These are phyloP conservation scores for Aurantiochytrium sp. DNA, from an alignment of 108 stramenopile genomes.

Conservation along the genomic window DNA sequence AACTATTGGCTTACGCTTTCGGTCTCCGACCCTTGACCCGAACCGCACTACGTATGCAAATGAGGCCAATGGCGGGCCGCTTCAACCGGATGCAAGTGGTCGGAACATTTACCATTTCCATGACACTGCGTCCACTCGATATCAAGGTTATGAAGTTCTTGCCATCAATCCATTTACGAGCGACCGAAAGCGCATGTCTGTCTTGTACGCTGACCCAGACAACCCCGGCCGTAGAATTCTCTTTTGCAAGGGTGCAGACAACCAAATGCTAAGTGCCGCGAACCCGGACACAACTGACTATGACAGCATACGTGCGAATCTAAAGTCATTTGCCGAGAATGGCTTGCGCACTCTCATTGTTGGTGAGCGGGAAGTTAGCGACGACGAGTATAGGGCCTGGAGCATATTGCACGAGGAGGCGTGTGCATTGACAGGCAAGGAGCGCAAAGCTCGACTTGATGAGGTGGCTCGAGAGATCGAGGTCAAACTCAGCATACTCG, in stretches of 20 bases:
- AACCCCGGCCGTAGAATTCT: background rate
- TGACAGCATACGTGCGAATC: background rate
- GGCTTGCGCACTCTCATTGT: slow-evolving; percentile 89
- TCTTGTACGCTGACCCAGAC: slow-evolving; percentile 9
- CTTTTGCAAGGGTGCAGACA: slow-evolving; percentile 24
- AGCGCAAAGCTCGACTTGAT: slow-evolving; percentile 46
- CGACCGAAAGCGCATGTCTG: slow-evolving; percentile 51
- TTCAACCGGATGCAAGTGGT: background rate
- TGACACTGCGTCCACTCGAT: background rate
- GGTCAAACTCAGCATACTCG: slow-evolving; percentile 70
- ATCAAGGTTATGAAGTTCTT: background rate
- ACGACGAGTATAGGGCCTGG: slow-evolving; percentile 68
- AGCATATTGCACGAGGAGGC: slow-evolving; percentile 60
- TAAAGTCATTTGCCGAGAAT: slow-evolving; percentile 67
- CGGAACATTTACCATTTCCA: background rate
- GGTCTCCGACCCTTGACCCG: background rate
- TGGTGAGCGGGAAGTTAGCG: slow-evolving; percentile 68
- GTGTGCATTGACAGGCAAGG: background rate
- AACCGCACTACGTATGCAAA: background rate
- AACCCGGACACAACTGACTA: background rate
- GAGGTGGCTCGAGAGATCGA: slow-evolving; percentile 69
- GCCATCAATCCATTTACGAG: slow-evolving; percentile 14
- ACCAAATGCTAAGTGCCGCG: background rate
- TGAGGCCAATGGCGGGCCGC: background rate
- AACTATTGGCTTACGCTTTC: background rate